These are phyloP conservation scores for Leccinum boreale DNA, from an alignment of 768 basidiomycete species.

Conservation along the genomic window DNA sequence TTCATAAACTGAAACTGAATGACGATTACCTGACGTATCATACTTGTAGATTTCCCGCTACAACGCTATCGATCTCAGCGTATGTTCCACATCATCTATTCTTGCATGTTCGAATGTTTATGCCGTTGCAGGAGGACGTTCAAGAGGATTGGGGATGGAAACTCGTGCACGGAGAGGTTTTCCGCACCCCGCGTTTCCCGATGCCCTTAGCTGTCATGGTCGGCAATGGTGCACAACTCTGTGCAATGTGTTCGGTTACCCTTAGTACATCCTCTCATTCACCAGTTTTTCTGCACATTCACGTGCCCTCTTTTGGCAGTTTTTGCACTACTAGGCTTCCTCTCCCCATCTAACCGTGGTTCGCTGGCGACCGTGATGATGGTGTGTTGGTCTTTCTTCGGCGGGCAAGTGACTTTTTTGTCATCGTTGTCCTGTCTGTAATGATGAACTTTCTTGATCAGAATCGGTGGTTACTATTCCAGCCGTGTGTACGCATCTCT, in stretches of 20 bases:
- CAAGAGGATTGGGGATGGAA: constrained; percentile 99
- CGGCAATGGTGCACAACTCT: constrained; percentile 63
- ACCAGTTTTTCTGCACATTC: background rate
- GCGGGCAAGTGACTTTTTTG: constrained; percentile 47
- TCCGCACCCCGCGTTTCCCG: constrained; percentile 75
- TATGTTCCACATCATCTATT: constrained; percentile 34
- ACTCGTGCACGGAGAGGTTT: constrained; percentile 94
- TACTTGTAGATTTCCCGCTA: constrained; percentile 50
- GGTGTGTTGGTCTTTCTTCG: constrained; percentile 90
- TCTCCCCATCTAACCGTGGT: constrained; percentile 94
- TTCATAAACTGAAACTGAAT: background rate
- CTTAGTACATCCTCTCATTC: constrained; percentile 48
- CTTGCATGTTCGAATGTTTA: background rate
- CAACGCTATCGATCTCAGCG: constrained; percentile 89
- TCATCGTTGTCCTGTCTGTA: background rate
- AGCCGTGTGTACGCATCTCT: constrained; percentile 78
- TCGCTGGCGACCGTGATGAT: constrained; percentile 70
- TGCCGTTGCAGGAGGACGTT: constrained; percentile 70
- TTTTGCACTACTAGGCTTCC: constrained; percentile 89
- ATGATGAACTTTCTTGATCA: constrained; percentile 25
- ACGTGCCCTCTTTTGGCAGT: constrained; percentile 42
- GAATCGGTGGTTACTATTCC: constrained; percentile 87
- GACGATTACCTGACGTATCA: background rate
- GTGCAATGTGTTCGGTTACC: constrained; percentile 84
- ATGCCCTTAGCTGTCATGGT: constrained; percentile 80